Percentiles rank a stretch among this genome's conserved stretches.
These are phyloP conservation scores for Mortierella alpina DNA, from an alignment of 192 early-diverging fungal genomes.

Conservation along the genomic window DNA sequence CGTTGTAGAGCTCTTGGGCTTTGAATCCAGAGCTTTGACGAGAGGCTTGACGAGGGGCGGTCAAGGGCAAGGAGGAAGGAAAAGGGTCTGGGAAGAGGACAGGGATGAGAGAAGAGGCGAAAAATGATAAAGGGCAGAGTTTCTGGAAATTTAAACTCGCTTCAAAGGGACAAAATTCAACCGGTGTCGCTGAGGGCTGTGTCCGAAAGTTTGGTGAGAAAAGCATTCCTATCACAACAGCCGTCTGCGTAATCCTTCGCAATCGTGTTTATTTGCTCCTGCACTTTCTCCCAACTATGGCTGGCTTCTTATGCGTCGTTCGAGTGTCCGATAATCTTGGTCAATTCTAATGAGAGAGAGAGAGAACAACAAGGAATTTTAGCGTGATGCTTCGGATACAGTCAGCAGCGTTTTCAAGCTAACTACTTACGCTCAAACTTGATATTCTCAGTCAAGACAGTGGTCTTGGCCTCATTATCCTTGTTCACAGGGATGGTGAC, in stretches of 20 bases:
- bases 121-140: conserved; percentile 1
- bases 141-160: neutral
- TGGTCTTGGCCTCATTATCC: conserved; percentile 88
- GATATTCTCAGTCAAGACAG: conserved; percentile 88
- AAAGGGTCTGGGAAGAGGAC: neutral
- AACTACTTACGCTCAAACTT: conserved; percentile 78
- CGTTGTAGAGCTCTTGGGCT: too few species aligned
- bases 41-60: neutral
- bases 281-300: too few species aligned
- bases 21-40: neutral
- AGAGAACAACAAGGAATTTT: neutral
- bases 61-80: neutral
- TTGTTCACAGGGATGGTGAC: conserved; percentile 82
- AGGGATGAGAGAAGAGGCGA: conserved; percentile 3
- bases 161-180: conserved; percentile 14
- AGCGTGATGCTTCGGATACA: neutral
- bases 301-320: conserved; percentile 40
- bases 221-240: too few species aligned
- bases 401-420: neutral
- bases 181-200: neutral
- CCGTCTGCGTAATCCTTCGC: conserved; percentile 8
- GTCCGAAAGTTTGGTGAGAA: too few species aligned
- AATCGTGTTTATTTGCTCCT: neutral
- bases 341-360: conserved; percentile 32
- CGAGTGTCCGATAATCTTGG: conserved; percentile 53